Evolutionary conservation across 257 asterid genomes (phyloP).

Genomic region (Scutellaria galericulata): DNA sequence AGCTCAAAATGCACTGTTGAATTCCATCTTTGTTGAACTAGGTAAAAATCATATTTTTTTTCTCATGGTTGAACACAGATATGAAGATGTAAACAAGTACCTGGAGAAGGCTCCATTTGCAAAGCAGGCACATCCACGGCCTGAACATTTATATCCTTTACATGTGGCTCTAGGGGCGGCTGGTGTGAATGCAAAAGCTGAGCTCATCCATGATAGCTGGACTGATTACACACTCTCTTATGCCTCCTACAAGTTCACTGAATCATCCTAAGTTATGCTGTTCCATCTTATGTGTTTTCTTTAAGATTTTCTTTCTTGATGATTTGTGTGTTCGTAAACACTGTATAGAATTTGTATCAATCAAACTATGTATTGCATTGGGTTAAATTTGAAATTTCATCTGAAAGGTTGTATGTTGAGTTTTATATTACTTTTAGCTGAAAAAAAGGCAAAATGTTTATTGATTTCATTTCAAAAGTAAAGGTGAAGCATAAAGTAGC

Average conservation of each 20-base stretch:
- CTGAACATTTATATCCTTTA: slow-evolving; percentile 73
- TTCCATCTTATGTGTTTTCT: too few species aligned
- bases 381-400: too few species aligned
- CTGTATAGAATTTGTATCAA: too few species aligned
- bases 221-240: slow-evolving; percentile 57
- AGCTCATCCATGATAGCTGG: slow-evolving; percentile 76
- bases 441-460: too few species aligned
- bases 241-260: slow-evolving; percentile 70
- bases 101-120: slow-evolving; percentile 71
- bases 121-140: slow-evolving; percentile 70
- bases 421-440: too few species aligned
- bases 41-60: background rate
- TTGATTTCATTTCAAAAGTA: too few species aligned
- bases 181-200: slow-evolving; percentile 60
- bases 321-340: background rate
- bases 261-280: background rate
- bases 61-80: slow-evolving; percentile 44
- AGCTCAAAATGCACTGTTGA: too few species aligned
- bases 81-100: slow-evolving; percentile 65
- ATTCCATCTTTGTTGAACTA: background rate
- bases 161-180: slow-evolving; percentile 79
- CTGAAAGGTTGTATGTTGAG: too few species aligned
- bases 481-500: too few species aligned
- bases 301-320: too few species aligned
- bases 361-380: background rate